Percentiles rank a stretch among this genome's conserved stretches.
phyloP scores from a whole-genome alignment of 129 eudicot species.

The Gnaphalium uliginosum region DNA sequence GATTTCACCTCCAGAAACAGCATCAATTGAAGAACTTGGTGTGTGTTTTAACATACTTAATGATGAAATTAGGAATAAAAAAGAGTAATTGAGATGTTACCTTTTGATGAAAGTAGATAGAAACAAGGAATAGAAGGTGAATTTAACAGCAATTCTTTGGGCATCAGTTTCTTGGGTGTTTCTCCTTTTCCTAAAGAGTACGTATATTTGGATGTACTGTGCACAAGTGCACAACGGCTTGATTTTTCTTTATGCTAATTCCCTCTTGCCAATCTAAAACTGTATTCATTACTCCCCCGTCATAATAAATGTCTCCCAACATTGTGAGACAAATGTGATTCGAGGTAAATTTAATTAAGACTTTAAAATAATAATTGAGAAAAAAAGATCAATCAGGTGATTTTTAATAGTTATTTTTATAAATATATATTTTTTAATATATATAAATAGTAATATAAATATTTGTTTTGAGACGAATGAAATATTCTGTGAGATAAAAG shows the following conservation, averaged over 20 bases:
- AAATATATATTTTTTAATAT: no score
- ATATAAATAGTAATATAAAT: no score
- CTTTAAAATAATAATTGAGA: no score
- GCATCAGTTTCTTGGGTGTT: slow-evolving; percentile 20
- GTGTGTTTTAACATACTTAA: slow-evolving; percentile 40
- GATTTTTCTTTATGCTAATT: neutral
- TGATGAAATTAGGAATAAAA: neutral
- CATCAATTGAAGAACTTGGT: slow-evolving; percentile 36
- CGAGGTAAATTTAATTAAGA: no score
- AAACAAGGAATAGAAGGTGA: neutral
- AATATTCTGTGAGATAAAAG: no score
- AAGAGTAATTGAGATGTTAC: slow-evolving; percentile 27
- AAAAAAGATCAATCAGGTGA: no score
- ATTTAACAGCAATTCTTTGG: neutral
- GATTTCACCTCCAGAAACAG: slow-evolving; percentile 35
- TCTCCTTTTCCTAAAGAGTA: slow-evolving; percentile 3
- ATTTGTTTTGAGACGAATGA: no score
- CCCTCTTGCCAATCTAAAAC: no score
- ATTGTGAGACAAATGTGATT: no score
- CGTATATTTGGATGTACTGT: neutral
- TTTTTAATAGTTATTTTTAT: no score
- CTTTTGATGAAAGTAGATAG: slow-evolving; percentile 5
- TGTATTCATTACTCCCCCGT: no score
- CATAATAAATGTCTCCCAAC: no score
- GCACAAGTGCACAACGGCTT: neutral